phyloP scores from a whole-genome alignment of 768 basidiomycete species.

The Rhodotorula diobovata region DNA sequence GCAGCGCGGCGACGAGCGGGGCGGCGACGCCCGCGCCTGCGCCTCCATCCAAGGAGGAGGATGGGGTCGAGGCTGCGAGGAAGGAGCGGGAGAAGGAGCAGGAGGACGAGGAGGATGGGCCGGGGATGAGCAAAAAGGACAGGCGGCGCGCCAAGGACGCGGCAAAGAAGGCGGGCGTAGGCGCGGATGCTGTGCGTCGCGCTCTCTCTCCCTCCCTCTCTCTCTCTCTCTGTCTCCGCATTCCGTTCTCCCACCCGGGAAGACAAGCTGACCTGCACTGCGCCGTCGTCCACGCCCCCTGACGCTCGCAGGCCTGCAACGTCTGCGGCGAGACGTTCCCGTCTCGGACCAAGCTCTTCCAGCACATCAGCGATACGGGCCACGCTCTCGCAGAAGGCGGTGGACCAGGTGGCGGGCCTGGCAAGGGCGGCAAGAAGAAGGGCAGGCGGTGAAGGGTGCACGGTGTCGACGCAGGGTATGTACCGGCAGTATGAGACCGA shows the following conservation, averaged over 20 bases:
- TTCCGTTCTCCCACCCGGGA: too few species aligned
- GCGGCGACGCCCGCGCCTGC: slow-evolving; percentile 1
- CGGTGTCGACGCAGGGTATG: too few species aligned
- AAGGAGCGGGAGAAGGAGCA: slow-evolving; percentile 9
- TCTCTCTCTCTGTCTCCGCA: not conserved
- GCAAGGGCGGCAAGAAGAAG: slow-evolving; percentile 13
- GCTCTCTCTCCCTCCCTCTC: too few species aligned
- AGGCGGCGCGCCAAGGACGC: slow-evolving; percentile 71
- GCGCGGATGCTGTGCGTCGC: not conserved
- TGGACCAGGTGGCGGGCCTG: slow-evolving; percentile 20
- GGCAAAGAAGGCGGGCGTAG: slow-evolving; percentile 31
- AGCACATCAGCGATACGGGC: slow-evolving; percentile 43
- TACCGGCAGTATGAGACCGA: too few species aligned
- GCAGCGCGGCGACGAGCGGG: slow-evolving; percentile 35
- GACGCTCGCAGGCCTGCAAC: slow-evolving; percentile 40
- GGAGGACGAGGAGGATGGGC: slow-evolving; percentile 30
- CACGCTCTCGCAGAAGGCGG: slow-evolving; percentile 40
- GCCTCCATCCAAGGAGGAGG: slow-evolving; percentile 28
- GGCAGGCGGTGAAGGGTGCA: not conserved
- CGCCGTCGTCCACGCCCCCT: too few species aligned
- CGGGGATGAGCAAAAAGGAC: slow-evolving; percentile 65
- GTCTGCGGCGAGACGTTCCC: slow-evolving; percentile 41
- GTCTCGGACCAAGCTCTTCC: slow-evolving; percentile 43
- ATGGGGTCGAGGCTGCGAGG: not conserved
- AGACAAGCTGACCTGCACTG: not conserved